Conservation (phyloP, 352 stramenopile species). For the Globisporangium irregulare region DNA sequence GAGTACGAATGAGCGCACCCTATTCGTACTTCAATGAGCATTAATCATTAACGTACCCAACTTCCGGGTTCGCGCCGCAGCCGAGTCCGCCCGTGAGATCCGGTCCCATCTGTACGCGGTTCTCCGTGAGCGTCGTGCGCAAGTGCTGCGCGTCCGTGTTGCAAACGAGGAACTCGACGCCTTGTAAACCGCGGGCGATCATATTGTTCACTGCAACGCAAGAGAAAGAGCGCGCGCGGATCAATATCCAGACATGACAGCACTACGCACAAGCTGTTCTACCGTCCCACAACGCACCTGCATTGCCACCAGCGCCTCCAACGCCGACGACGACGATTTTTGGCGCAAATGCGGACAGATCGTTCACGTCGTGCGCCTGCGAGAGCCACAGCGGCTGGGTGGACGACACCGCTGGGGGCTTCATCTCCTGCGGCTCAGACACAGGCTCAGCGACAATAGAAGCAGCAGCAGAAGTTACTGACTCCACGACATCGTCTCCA, state of each 20-base stretch:
- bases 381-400: slow-evolving; percentile 77
- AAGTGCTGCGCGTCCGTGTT: slow-evolving; percentile 92
- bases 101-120: slow-evolving; percentile 87
- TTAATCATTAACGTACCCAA: slow-evolving; percentile 35
- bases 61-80: slow-evolving; percentile 79
- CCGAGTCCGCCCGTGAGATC: slow-evolving; percentile 82
- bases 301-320: slow-evolving; percentile 86
- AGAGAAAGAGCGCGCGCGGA: neutral
- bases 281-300: slow-evolving; percentile 31
- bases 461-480: neutral
- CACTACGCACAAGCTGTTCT: neutral
- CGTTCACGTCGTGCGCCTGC: slow-evolving; percentile 52
- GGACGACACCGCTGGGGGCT: slow-evolving; percentile 40
- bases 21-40: neutral
- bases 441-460: slow-evolving; percentile 6
- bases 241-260: neutral
- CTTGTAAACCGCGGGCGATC: slow-evolving; percentile 79
- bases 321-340: slow-evolving; percentile 88
- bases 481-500: slow-evolving; percentile 17
- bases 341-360: slow-evolving; percentile 74
- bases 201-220: slow-evolving; percentile 79
- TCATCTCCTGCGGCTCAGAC: slow-evolving; percentile 36
- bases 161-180: slow-evolving; percentile 88
- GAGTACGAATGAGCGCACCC: neutral
- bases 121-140: slow-evolving; percentile 87